A percentile compares a stretch with the other conserved stretches of the same genome.
Evolutionary conservation across 805 yeast species (phyloP).

Genomic region (Cyberlindnera misumaiensis): DNA sequence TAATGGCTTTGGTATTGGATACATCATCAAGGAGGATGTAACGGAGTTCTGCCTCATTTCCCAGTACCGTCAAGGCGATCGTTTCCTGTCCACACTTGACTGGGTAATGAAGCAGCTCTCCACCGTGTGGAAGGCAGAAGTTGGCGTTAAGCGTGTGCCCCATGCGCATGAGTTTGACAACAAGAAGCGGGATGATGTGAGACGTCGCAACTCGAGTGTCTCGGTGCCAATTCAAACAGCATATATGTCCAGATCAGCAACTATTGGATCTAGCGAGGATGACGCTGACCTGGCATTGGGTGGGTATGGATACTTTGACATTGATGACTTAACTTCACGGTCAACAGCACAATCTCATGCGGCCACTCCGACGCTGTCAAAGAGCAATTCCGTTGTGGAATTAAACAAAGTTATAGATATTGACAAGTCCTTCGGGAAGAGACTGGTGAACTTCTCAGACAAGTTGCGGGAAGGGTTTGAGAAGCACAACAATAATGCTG

Average conservation of each 20-base stretch:
- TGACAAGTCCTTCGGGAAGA: constrained; percentile 18
- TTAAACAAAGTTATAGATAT: constrained; percentile 4
- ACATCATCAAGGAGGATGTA: constrained; percentile 75
- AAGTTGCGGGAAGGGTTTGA: constrained; percentile 19
- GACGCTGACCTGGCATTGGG: constrained; percentile 40
- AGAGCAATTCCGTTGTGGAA: constrained; percentile 6
- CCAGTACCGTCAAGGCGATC: constrained; percentile 76
- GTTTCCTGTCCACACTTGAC: constrained; percentile 68
- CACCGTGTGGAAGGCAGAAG: constrained; percentile 31
- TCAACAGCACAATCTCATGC: constrained; percentile 39
- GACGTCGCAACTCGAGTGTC: constrained; percentile 7
- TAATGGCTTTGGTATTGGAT: constrained; percentile 91
- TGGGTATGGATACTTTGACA: constrained; percentile 75
- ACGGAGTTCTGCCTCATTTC: constrained; percentile 81
- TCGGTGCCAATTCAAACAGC: constrained; percentile 8
- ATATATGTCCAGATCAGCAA: constrained; percentile 18
- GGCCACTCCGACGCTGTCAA: constrained; percentile 17
- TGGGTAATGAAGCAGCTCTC: constrained; percentile 60
- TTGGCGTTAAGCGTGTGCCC: constrained; percentile 18
- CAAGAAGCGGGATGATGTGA: constrained; percentile 11
- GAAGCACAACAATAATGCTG: constrained; percentile 5
- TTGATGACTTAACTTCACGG: constrained; percentile 56
- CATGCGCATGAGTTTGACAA: constrained; percentile 31
- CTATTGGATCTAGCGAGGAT: constrained; percentile 21
- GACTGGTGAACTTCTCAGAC: constrained; percentile 12